These are phyloP conservation scores for Plasmodium cynomolgi DNA, from an alignment of 169 alveolate species.

Conservation along the genomic window DNA sequence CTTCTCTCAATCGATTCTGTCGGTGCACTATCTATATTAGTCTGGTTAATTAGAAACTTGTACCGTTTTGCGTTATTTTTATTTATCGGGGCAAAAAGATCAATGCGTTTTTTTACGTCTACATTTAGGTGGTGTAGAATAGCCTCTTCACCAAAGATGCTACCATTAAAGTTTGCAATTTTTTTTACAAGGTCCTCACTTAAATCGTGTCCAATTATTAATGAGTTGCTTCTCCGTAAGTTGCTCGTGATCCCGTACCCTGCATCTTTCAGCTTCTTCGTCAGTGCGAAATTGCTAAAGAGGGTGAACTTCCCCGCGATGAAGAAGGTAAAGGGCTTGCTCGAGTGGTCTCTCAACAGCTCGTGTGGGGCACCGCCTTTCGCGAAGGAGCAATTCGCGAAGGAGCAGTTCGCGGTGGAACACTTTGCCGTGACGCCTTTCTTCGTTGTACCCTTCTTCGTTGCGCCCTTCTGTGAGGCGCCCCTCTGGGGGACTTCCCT, in stretches of 20 bases:
- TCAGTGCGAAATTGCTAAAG: constrained; percentile 27
- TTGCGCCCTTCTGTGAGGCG: background rate
- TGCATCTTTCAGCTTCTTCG: constrained; percentile 17
- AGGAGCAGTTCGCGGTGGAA: background rate
- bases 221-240: constrained; percentile 22
- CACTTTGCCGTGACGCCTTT: no score
- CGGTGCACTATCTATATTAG: constrained; percentile 20
- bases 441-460: background rate
- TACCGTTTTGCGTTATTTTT: constrained; percentile 46
- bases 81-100: constrained; percentile 37
- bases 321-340: constrained; percentile 39
- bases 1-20: background rate
- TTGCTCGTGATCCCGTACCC: constrained; percentile 35
- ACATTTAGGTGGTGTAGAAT: constrained; percentile 32
- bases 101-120: constrained; percentile 3
- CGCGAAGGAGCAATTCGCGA: background rate
- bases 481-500: background rate
- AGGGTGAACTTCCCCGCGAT: constrained; percentile 28
- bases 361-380: background rate
- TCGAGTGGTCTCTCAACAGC: constrained; percentile 16
- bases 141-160: constrained; percentile 21
- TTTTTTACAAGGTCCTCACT: constrained; percentile 20
- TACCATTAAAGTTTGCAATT: constrained; percentile 28
- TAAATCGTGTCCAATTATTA: constrained; percentile 46
- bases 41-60: constrained; percentile 13